Base-by-base conservation (phyloP, 306 rosid species). In the Medicago arabica region DNA sequence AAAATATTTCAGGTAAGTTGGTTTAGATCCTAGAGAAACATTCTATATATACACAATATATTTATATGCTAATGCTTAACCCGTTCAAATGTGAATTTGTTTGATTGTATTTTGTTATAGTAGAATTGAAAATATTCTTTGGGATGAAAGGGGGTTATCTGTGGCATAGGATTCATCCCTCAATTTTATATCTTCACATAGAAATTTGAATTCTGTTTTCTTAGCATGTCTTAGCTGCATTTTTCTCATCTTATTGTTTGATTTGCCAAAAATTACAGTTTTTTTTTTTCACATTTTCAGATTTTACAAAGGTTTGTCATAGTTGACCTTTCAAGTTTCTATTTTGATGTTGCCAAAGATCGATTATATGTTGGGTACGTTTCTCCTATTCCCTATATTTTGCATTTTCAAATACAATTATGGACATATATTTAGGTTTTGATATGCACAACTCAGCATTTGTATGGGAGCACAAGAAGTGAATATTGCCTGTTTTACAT, bases 341-440 rank as follows among this genome's bases (percentile, higher is more conserved):
- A 95, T 78, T 87, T 95, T 47, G 99, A 95, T 80, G 93, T 90
- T 54, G 97, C 97, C 71, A 95, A 95, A 91, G 99, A 95, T 87
- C 99, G 99, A 53, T 94, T 95, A 66, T 95, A 95, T 72, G 97
- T 92, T 67, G 97, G 99, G 99, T 95, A 86, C 78, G 62, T 64
- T 64, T 75, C 57, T 85, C 10, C 16, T 44, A 55, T 64, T 6
- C 43, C 50, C 43, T 64, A 12, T 25, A 41, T 43, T 41, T 41
- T 46, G 44, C 67, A 66, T 23, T 21, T 46, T 65, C 51, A 17
- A 58, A 15, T 15, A 39, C 69, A n/a, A 67, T 59, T 28, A 80
- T 74, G 11, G 57, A 51, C 41, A 13, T 49, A 68, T 68, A 14
- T 25, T 21, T 47, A 3, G 64, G 47, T 51, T 60, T 68, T 18